Base-by-base conservation (phyloP, 768 basidiomycete species). In the Termitomyces titanicus region DNA sequence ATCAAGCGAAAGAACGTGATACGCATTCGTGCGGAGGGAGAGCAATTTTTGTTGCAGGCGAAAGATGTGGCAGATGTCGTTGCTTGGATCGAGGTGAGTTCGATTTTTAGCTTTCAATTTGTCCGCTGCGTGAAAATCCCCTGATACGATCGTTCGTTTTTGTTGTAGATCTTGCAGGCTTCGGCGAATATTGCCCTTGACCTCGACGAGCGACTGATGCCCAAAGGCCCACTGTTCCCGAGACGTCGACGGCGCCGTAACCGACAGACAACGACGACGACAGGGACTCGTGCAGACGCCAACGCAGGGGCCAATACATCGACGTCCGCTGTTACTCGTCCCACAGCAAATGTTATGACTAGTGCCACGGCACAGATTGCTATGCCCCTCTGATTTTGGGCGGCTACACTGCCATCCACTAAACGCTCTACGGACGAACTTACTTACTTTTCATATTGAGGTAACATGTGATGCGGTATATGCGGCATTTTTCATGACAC, bases 1-100 rank as follows among this genome's bases (percentile, higher is more conserved):
- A 35, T 84, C 60, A 98, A 98, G 79, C 78, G 94, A 59, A 88
- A 84, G 75, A 91, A 98, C 68, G 96, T 98, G 43, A 94, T 98
- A 33, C 80, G 97, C 20, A 83, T 98, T 27, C 74, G 96, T 54
- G 74, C 94, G 60, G 94, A 97, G 68, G 97, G 96, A 12, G 92
- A 98, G 74, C 97, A 99, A 73, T 99, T 99, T 71, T 74, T 99
- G 62, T 64, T 99, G 62, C 96, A 99, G 72, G 91, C 92, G 3
- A 82, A 79, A 47, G 87, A 90, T 65, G 86, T 94, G 37, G 79
- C 84, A 42, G 83, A 85, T 25, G 95, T 98, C 1, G 92, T 98
- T 52, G 84, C 88, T 51, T 95, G 96, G 94, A 95, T 99, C 58
- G 96, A 99, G 85, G 92, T 93, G 62, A 18, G 55, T 50, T 54